Evolutionary conservation across 2,329 filamentous ascomycete species (phyloP), one percentile per base, ranked within the genome.

Genomic region (Trichoderma cornu-damae): DNA sequence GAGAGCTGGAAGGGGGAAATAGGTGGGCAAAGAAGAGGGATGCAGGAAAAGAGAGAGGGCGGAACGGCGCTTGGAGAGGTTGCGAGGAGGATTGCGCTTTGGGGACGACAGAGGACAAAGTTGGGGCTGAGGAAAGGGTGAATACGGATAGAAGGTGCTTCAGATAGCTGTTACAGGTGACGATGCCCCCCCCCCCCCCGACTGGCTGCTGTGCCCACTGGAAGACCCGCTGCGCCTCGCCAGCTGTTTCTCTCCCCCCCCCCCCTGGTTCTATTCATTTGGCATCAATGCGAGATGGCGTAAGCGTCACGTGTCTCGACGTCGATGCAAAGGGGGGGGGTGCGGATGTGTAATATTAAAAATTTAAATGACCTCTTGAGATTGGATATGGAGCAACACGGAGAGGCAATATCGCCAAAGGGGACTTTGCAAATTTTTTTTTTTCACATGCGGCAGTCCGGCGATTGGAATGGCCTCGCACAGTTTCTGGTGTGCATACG

Each of bases 1-100:
- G 61, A 62, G 64, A 58, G 60, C 55, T 61, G 35, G 57, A 52
- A 53, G 55, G 38, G 58, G 53, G 35, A 43, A 32, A 35, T 58
- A 56, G 61, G 34, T n/a, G n/a, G 40, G 60, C 44, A 60, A 59
- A 51, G 58, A 46, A 24, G 49, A 30, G 44, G 53, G 50, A 11
- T 35, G 11, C 22, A 14, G 20, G 44, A 58, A 56, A 44, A 43
- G 49, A 53, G 11, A 24, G 32, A 22, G 12, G 35, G 46, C 37
- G 11, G 48, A 47, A 48, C 50, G 54, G 48, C 42, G 59, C 58
- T 57, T 38, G 43, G 14, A 22, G 46, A 30, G n/a, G 35, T 32
- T 14, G 32, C 34, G 49, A 20, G 37, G 46, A 34, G 18, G 32
- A 37, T 49, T 49, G 57, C 42, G 51, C 51, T 42, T 46, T 24